phyloP scores from a whole-genome alignment of 2,329 filamentous ascomycete genomes.

The Nannizzia gypsea region DNA sequence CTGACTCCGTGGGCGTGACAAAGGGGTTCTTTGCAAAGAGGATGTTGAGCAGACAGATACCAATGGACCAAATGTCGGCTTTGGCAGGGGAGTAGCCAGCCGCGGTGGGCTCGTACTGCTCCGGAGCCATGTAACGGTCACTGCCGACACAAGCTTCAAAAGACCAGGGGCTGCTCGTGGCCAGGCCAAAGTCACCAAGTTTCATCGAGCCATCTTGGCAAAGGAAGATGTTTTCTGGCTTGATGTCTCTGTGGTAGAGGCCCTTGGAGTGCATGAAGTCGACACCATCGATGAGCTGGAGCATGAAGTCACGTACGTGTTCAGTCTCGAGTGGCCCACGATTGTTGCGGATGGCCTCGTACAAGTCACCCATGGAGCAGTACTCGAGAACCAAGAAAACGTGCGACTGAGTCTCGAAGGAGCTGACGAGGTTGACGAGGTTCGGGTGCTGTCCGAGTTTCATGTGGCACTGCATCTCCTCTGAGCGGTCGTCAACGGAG shows the following conservation, averaged over 20 bases:
- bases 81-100: slow-evolving; percentile 84
- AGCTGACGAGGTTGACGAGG: slow-evolving; percentile 82
- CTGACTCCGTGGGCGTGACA: slow-evolving; percentile 76
- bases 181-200: slow-evolving; percentile 89
- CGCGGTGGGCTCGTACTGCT: slow-evolving; percentile 84
- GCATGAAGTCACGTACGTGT: slow-evolving; percentile 94
- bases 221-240: slow-evolving; percentile 98
- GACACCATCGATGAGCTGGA: slow-evolving; percentile 81
- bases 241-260: slow-evolving; percentile 95
- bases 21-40: slow-evolving; percentile 96
- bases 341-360: slow-evolving; percentile 86
- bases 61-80: slow-evolving; percentile 94
- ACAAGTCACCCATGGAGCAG: slow-evolving; percentile 88
- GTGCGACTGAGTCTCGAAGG: slow-evolving; percentile 85
- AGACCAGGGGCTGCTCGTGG: slow-evolving; percentile 80
- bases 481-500: slow-evolving; percentile 61
- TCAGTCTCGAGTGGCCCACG: slow-evolving; percentile 87
- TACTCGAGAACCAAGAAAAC: slow-evolving; percentile 89
- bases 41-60: slow-evolving; percentile 91
- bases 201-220: slow-evolving; percentile 81
- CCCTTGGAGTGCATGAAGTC: slow-evolving; percentile 83
- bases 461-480: slow-evolving; percentile 57
- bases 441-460: slow-evolving; percentile 71
- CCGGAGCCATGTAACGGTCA: slow-evolving; percentile 97
- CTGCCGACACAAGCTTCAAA: slow-evolving; percentile 90